Evolutionary conservation across 2,329 filamentous ascomycete species (phyloP).

Genomic region (Plenodomus lindquistii): DNA sequence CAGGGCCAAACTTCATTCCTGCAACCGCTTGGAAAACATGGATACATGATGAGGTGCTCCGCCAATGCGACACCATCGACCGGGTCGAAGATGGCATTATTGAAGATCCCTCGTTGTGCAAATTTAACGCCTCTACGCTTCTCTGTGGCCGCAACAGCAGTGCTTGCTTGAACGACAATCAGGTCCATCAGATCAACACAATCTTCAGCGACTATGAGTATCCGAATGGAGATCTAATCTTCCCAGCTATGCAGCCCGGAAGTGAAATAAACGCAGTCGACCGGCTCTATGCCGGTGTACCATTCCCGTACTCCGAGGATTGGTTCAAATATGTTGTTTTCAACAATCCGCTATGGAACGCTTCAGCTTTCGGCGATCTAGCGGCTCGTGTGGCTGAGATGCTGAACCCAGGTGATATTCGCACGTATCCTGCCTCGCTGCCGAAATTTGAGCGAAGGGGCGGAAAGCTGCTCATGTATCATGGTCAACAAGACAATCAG

Average conservation of each 20-base stretch:
- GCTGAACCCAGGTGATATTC: conserved; percentile 43
- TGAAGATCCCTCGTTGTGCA: conserved; percentile 46
- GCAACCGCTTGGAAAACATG: conserved; percentile 25
- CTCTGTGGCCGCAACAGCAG: conserved; percentile 34
- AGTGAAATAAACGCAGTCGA: conserved; percentile 46
- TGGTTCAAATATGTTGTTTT: conserved; percentile 53
- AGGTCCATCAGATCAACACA: conserved; percentile 49
- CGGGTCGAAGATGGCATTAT: conserved; percentile 54
- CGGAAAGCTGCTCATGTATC: conserved; percentile 51
- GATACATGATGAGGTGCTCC: conserved; percentile 51
- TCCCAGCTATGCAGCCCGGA: conserved; percentile 54
- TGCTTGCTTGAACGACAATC: conserved; percentile 47
- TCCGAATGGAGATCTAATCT: conserved; percentile 50
- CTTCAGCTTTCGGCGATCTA: conserved; percentile 8
- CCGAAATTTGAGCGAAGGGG: conserved; percentile 38
- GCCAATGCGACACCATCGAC: conserved; percentile 56
- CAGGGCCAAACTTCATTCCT: conserved; percentile 28
- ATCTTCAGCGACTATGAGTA: conserved; percentile 50
- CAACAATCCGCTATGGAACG: conserved; percentile 40
- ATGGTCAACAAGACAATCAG: conserved; percentile 51
- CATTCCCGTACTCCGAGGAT: conserved; percentile 45
- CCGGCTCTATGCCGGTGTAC: conserved; percentile 43
- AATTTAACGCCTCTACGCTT: conserved; percentile 44
- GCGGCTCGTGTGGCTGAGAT: conserved; percentile 37
- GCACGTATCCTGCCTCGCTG: conserved; percentile 42